Conservation (phyloP, 768 basidiomycete genomes). For the Termitomyces sp. region DNA sequence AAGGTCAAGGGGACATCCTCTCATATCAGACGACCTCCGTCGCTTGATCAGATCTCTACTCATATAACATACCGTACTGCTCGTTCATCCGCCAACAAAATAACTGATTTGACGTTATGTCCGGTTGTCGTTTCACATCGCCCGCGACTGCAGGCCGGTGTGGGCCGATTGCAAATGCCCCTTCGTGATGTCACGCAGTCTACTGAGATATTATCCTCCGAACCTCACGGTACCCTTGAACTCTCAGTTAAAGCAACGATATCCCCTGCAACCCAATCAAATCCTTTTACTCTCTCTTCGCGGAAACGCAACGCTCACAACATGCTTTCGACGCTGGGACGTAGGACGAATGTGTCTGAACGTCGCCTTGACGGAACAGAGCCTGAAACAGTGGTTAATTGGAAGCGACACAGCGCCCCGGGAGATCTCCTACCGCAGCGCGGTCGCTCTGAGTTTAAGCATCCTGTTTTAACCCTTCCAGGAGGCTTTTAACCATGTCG, state of each 20-base stretch:
- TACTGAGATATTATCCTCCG: slow-evolving; percentile 25
- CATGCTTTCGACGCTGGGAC: slow-evolving; percentile 61
- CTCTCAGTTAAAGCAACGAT: slow-evolving; percentile 16
- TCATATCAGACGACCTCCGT: slow-evolving; percentile 39
- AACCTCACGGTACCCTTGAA: slow-evolving; percentile 30
- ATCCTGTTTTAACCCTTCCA: slow-evolving; percentile 51
- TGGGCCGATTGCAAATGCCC: slow-evolving; percentile 40
- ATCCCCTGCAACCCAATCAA: slow-evolving; percentile 34
- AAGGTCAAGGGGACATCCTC: slow-evolving; percentile 13
- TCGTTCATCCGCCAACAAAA: slow-evolving; percentile 15
- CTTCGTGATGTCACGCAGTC: slow-evolving; percentile 22
- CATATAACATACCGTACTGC: slow-evolving; percentile 41
- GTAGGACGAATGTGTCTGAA: slow-evolving; percentile 44
- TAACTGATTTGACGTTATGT: slow-evolving; percentile 19
- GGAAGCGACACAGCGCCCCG: slow-evolving; percentile 57
- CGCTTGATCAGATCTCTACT: slow-evolving; percentile 73
- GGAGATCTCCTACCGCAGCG: slow-evolving; percentile 46
- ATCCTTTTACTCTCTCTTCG: slow-evolving; percentile 44
- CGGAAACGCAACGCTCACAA: slow-evolving; percentile 53
- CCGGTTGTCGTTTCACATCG: slow-evolving; percentile 25
- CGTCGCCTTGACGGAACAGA: slow-evolving; percentile 8
- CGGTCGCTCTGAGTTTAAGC: slow-evolving; percentile 50
- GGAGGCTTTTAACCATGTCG: slow-evolving; percentile 38
- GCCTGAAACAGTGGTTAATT: slow-evolving; percentile 22
- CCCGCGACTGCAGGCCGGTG: slow-evolving; percentile 23